Evolutionary conservation across 352 stramenopile species (phyloP), one percentile per base, ranked within the genome.

Genomic region (Phytopythium ostracodes): DNA sequence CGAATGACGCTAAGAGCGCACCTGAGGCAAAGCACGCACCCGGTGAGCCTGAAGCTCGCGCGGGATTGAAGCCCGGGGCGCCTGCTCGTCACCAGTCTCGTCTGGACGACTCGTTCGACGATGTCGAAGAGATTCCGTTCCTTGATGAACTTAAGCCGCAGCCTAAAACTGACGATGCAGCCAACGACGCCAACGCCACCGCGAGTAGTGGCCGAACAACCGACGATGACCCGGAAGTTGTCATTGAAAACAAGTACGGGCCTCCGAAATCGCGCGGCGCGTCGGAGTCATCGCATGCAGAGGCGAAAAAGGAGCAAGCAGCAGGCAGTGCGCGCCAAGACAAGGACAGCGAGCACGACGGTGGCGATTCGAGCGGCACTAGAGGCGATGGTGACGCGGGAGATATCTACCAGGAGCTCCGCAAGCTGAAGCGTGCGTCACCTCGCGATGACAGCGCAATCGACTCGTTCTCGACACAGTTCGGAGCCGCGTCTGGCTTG

Each of bases 121-220:
- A 91, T 27, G 74, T 93, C 2, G 84, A 93, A 55, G 84, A 93
- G 42, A 91, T 93, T 24, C 81, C 81, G 3, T 91, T 91, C 62
- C 54, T 93, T 1, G 80, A 91, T 42, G 77, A 89, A 25, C 56
- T 65, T 1, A 82, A 84, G 36, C 55, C 75, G 9, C 69, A 88
- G 17, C 44, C 73, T 0, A 88, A 89, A 60, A 12, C 20, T 1
- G 36, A 22, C 7, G 33, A n/a, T n/a, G 24, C 36, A 10, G 35
- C 18, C 15, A 58, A 25, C n/a, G 40, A 59, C 10, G 22, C 40
- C 9, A 58, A 47, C 12, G 25, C 51, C 33, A 56, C 14, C 47
- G 60, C 11, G 17, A 35, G 1, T 24, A 38, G 18, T 15, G 40
- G 18, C 43, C 33, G 31, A 20, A 40, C 49, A 56, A 61, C 73